Conservation (phyloP, 1,284 basidiomycete genomes). For the Xanthoconium separans region DNA sequence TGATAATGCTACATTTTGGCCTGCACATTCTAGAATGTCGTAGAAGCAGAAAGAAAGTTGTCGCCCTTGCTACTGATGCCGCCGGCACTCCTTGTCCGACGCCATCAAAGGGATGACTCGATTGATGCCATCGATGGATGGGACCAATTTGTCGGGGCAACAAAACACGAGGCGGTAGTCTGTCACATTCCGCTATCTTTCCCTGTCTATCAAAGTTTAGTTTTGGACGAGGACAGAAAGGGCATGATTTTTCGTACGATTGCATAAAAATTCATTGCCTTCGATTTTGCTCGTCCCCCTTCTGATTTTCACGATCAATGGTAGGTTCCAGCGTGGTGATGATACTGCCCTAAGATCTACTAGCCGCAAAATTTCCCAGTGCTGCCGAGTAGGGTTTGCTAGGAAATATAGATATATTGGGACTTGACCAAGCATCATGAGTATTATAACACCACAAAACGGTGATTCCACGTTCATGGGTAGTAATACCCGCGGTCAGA, state of each 20-base stretch:
- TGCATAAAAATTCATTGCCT: no score
- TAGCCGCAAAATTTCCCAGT: not conserved
- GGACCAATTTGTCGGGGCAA: not conserved
- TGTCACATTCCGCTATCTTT: no score
- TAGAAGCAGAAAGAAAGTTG: no score
- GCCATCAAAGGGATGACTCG: no score
- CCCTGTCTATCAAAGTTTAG: not conserved
- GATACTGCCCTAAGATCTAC: not conserved
- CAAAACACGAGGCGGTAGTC: not conserved
- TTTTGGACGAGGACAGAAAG: not conserved
- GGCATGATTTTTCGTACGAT: no score
- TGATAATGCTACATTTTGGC: no score
- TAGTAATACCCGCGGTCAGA: constrained; percentile 1
- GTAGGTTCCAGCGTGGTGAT: no score
- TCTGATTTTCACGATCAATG: no score
- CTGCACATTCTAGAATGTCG: no score
- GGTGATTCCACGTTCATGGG: not conserved
- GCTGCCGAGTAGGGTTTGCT: not conserved
- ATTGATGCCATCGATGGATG: not conserved
- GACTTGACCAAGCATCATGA: not conserved
- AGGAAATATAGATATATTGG: not conserved
- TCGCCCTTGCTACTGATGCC: no score
- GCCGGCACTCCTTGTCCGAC: no score
- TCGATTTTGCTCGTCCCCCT: no score
- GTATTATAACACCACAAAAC: not conserved